phyloP scores from a whole-genome alignment of 228 moss, liverwort and hornwort genomes.

The Sphagnum fallax region DNA sequence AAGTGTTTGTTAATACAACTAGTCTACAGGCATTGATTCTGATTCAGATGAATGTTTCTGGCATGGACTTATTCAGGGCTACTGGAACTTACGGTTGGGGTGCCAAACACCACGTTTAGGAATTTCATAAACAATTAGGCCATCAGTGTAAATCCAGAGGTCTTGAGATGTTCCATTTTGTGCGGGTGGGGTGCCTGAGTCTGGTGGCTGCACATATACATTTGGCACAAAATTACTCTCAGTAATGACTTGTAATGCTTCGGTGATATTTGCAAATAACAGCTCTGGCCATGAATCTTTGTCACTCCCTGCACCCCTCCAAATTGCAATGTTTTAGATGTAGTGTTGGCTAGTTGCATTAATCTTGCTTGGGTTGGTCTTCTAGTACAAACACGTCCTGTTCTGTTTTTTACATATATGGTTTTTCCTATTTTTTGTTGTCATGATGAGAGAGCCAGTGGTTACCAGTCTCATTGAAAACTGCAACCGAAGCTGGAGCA shows the following conservation, averaged over 20 bases:
- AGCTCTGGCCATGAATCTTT: conserved; percentile 63
- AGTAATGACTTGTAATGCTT: conserved; percentile 9
- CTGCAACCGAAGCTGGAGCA: too few relatives aligned
- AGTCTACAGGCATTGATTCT: too few relatives aligned
- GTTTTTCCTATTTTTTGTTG: not conserved
- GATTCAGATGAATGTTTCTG: too few relatives aligned
- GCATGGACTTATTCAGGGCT: too few relatives aligned
- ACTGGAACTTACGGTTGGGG: conserved; percentile 28
- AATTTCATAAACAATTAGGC: conserved; percentile 20
- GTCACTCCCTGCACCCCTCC: conserved; percentile 25
- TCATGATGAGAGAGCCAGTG: too few relatives aligned
- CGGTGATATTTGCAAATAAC: conserved; percentile 12
- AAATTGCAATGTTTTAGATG: not conserved
- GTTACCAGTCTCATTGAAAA: too few relatives aligned
- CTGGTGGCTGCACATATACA: conserved; percentile 29
- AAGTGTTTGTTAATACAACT: too few relatives aligned
- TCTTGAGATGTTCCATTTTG: conserved; percentile 12
- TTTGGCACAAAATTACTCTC: conserved; percentile 27
- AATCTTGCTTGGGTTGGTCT: too few relatives aligned
- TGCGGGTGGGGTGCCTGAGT: conserved; percentile 5
- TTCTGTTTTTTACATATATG: too few relatives aligned
- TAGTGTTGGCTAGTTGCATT: too few relatives aligned
- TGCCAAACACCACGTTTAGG: conserved; percentile 48
- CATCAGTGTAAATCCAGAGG: conserved; percentile 51
- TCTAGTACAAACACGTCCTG: too few relatives aligned